Percentiles rank a stretch among this genome's conserved stretches.
Evolutionary conservation across 2,329 filamentous ascomycete genomes (phyloP).

Genomic region (Rachicladosporium sp.): DNA sequence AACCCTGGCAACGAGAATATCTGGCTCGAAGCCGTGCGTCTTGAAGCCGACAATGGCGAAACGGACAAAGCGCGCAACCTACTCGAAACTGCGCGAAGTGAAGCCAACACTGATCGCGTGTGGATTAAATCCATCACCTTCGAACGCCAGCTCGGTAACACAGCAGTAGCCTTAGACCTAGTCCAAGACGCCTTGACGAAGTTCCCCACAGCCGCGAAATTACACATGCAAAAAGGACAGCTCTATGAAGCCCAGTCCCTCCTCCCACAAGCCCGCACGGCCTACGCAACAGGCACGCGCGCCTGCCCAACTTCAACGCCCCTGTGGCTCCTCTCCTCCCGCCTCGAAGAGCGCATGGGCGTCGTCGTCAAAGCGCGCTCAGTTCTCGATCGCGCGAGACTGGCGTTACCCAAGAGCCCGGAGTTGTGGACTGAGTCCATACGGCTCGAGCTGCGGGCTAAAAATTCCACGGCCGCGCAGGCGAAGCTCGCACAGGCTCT

Average conservation of each 20-base stretch:
- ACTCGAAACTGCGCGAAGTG: slow-evolving; percentile 67
- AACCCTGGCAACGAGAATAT: slow-evolving; percentile 97
- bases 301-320: slow-evolving; percentile 73
- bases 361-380: slow-evolving; percentile 84
- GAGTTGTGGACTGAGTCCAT: slow-evolving; percentile 87
- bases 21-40: slow-evolving; percentile 89
- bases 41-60: slow-evolving; percentile 82
- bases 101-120: slow-evolving; percentile 88
- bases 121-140: slow-evolving; percentile 96
- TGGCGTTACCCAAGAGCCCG: slow-evolving; percentile 73
- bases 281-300: slow-evolving; percentile 77
- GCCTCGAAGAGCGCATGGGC: slow-evolving; percentile 75
- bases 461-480: slow-evolving; percentile 72
- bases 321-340: slow-evolving; percentile 78
- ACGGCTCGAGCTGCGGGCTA: slow-evolving; percentile 76
- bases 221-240: slow-evolving; percentile 99
- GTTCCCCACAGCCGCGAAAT: slow-evolving; percentile 74
- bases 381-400: slow-evolving; percentile 78
- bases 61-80: slow-evolving; percentile 71
- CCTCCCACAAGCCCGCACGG: slow-evolving; percentile 73
- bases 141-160: slow-evolving; percentile 71
- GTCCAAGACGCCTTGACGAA: slow-evolving; percentile 75
- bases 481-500: slow-evolving; percentile 86
- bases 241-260: slow-evolving; percentile 81
- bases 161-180: slow-evolving; percentile 71